Evolutionary conservation across 768 basidiomycete genomes (phyloP).

Genomic region (Leccinum fibrillosum): DNA sequence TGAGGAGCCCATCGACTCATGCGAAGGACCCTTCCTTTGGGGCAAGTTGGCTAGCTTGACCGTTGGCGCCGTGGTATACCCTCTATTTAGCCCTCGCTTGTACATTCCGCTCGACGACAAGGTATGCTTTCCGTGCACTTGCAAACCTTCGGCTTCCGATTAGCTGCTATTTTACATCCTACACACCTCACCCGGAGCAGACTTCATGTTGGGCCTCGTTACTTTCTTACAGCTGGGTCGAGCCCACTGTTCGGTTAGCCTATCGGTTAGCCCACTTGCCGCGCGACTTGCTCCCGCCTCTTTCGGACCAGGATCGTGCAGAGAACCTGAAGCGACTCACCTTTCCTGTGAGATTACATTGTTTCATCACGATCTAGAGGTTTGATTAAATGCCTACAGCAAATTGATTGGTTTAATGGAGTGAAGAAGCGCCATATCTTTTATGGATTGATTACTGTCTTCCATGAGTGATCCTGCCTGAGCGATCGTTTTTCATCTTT

Average conservation of each 20-base stretch:
- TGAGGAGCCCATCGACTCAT: background rate
- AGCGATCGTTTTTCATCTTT: background rate
- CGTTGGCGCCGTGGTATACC: background rate
- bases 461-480: background rate
- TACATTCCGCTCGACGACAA: background rate
- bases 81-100: slow-evolving; percentile 1
- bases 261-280: background rate
- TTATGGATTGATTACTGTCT: slow-evolving; percentile 1
- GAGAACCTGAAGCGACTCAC: background rate
- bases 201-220: background rate
- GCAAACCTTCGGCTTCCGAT: background rate
- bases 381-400: background rate
- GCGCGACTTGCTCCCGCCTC: background rate
- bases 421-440: slow-evolving; percentile 1
- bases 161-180: background rate
- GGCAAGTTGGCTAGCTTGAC: background rate
- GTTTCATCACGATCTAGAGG: background rate
- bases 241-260: background rate
- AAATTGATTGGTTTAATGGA: slow-evolving; percentile 1
- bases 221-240: slow-evolving; percentile 1
- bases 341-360: background rate
- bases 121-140: background rate
- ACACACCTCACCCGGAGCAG: slow-evolving; percentile 1
- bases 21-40: background rate
- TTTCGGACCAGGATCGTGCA: slow-evolving; percentile 1